Conservation (phyloP, 768 basidiomycete genomes). For the Lentinus brumalis region DNA sequence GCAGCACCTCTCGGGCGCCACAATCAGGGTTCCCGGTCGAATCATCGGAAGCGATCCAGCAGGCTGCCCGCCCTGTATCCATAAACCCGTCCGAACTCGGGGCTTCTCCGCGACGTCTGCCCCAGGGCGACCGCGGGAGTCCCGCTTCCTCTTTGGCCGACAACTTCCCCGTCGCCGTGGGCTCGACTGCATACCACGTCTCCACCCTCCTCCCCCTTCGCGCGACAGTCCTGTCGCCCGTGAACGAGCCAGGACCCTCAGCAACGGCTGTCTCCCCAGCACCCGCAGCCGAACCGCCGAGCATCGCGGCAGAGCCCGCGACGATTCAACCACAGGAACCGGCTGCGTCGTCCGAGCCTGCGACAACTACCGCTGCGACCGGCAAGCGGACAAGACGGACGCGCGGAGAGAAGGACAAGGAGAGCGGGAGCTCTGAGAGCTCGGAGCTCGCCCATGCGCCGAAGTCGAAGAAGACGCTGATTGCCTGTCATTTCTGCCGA, state of each 20-base stretch:
- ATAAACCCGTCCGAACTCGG: slow-evolving; percentile 5
- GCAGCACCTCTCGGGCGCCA: slow-evolving; percentile 10
- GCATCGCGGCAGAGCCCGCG: background rate
- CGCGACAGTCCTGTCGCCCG: slow-evolving; percentile 16
- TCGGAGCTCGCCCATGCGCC: slow-evolving; percentile 19
- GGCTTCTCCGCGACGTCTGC: slow-evolving; percentile 5
- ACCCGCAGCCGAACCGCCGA: background rate
- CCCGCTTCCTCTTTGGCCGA: slow-evolving; percentile 4
- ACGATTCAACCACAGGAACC: background rate
- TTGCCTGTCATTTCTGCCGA: slow-evolving; percentile 82
- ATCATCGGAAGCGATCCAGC: slow-evolving; percentile 2
- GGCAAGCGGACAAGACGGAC: slow-evolving; percentile 12
- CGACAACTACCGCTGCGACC: background rate
- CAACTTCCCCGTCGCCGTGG: slow-evolving; percentile 16
- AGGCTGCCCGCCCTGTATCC: background rate
- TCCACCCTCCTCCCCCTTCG: slow-evolving; percentile 14
- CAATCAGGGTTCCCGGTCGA: background rate
- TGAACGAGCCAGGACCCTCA: background rate
- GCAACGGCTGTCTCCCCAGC: background rate
- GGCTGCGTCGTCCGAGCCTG: background rate
- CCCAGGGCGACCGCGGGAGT: slow-evolving; percentile 10
- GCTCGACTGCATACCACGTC: slow-evolving; percentile 19
- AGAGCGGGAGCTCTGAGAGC: slow-evolving; percentile 20
- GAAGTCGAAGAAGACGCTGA: slow-evolving; percentile 48
- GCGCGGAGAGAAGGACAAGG: slow-evolving; percentile 2